Evolutionary conservation across 352 stramenopile species (phyloP), one percentile per base, ranked within the genome.

Genomic region (Pythium periplocum): DNA sequence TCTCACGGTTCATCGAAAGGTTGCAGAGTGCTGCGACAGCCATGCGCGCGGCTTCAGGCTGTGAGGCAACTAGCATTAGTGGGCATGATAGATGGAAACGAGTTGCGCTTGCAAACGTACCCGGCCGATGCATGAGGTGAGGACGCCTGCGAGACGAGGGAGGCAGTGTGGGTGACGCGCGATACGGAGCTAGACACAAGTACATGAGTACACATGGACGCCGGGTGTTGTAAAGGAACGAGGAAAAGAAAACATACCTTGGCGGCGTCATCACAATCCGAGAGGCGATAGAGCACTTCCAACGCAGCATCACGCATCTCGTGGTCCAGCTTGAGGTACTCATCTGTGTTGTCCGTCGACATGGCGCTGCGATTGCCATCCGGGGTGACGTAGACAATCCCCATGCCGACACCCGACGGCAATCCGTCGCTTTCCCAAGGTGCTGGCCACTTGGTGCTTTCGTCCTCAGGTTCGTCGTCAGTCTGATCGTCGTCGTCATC

Each of bases 41-140:
- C 35, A 93, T 87, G 4, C 83, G 83, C n/a, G 78, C 69, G 5
- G 76, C 78, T 55, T 93, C 83, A 0, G 83, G 79, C 77, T 90
- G 43, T 10, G 51, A 26, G 17, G 17, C 17, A 26, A 26, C 17
- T 0, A 26, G 17, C 17, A 26, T 26, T 26, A 26, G 17, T 26
- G 17, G 17, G 17, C 17, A 26, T 26, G 17, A 26, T 26, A 26
- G 17, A 42, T 7, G n/a, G 40, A n/a, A 35, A 52, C 37, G n/a
- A 8, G 6, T 50, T 2, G 8, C 6, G 6, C 26, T 33, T 37
- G 39, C 2, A 45, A 54, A n/a, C 50, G 48, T 71, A 90, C 82
- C 59, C 79, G 73, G 51, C 78, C 81, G 32, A 90, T 72, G 26
- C 81, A 92, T 6, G 81, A 89, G 26, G 79, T 75, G 4, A 92